A percentile compares a stretch with the other conserved stretches of the same genome.
These are phyloP conservation scores for Amauroascus verrucosus DNA, from an alignment of 2,329 filamentous ascomycete species.

Conservation along the genomic window DNA sequence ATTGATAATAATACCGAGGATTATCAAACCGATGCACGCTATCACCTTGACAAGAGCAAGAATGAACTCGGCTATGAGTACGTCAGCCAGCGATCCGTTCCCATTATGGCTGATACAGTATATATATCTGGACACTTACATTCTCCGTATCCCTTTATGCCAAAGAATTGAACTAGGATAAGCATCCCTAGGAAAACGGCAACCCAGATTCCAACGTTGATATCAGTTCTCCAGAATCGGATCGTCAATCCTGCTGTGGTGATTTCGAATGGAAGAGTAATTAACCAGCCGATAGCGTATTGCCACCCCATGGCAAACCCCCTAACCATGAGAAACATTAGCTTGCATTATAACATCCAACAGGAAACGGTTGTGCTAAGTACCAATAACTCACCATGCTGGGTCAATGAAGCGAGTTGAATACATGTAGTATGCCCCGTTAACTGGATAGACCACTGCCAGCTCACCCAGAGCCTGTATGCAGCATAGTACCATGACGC, in stretches of 20 bases:
- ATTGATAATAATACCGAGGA: slow-evolving; percentile 54
- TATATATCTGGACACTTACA: no score
- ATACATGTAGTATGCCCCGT: slow-evolving; percentile 52
- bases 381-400: slow-evolving; percentile 31
- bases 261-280: slow-evolving; percentile 60
- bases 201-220: slow-evolving; percentile 31
- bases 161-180: slow-evolving; percentile 51
- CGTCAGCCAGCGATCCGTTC: neutral
- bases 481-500: slow-evolving; percentile 47
- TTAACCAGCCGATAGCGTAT: slow-evolving; percentile 74
- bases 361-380: neutral
- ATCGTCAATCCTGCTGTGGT: slow-evolving; percentile 53
- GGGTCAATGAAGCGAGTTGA: slow-evolving; percentile 52
- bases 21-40: slow-evolving; percentile 54
- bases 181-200: slow-evolving; percentile 49
- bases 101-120: slow-evolving; percentile 57
- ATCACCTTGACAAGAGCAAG: slow-evolving; percentile 56
- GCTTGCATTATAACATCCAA: neutral
- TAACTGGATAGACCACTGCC: slow-evolving; percentile 51
- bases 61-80: slow-evolving; percentile 53
- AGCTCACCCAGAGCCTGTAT: slow-evolving; percentile 52
- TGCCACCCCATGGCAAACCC: slow-evolving; percentile 38
- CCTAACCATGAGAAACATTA: slow-evolving; percentile 32
- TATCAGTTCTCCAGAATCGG: slow-evolving; percentile 44
- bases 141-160: slow-evolving; percentile 41